Evolutionary conservation across 192 early-diverging fungal genomes (phyloP).

Genomic region (Linnemannia zychae): DNA sequence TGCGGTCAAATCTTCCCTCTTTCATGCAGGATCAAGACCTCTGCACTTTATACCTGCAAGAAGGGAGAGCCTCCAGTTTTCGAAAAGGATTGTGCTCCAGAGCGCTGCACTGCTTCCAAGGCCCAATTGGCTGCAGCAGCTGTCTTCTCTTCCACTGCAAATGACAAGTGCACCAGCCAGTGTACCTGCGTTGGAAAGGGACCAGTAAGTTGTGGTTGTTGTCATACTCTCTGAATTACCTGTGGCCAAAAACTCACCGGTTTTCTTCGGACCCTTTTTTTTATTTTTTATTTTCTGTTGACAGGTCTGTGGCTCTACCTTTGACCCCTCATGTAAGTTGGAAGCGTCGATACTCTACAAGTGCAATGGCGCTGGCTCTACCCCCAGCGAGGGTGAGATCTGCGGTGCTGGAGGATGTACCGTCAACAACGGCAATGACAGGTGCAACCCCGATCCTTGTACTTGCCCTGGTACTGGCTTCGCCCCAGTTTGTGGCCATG

Average conservation of each 20-base stretch:
- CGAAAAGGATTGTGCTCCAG: not conserved
- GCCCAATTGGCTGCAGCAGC: not conserved
- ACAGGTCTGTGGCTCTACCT: slow-evolving; percentile 14
- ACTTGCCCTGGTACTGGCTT: slow-evolving; percentile 13
- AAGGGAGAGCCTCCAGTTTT: not conserved
- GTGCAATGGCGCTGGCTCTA: not conserved
- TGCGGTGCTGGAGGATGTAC: not conserved
- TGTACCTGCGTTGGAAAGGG: not conserved
- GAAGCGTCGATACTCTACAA: not conserved
- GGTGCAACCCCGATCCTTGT: not conserved
- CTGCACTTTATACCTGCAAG: not conserved
- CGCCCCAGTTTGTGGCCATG: not conserved
- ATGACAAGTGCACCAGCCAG: not conserved
- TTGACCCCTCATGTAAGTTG: not conserved
- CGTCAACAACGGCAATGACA: slow-evolving; percentile 6
- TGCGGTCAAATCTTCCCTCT: slow-evolving; percentile 11
- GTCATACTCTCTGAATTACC: no score
- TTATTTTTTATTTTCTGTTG: no score
- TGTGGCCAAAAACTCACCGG: no score
- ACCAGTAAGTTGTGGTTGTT: no score
- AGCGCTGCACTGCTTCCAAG: not conserved
- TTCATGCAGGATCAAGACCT: not conserved
- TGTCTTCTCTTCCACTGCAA: not conserved
- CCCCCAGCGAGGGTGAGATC: not conserved
- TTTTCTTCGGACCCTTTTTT: not conserved